These are phyloP conservation scores for Vitis rotundifolia DNA, from an alignment of 164 flowering plant genomes.

Conservation along the genomic window DNA sequence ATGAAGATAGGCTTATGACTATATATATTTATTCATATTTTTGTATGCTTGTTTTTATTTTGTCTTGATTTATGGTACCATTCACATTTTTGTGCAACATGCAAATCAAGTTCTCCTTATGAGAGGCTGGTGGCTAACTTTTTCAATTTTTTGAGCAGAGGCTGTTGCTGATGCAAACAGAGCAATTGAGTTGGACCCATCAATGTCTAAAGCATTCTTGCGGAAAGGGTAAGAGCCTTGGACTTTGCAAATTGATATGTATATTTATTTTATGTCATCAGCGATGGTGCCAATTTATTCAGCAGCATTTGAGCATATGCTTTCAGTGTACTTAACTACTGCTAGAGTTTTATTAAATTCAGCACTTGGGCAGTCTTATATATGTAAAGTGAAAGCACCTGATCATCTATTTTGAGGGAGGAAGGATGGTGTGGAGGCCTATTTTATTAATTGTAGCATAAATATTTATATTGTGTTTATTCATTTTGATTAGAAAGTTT, in stretches of 20 bases:
- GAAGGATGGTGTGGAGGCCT: too few species aligned
- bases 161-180: constrained; percentile 84
- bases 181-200: constrained; percentile 75
- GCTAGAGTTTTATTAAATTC: background rate
- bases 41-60: background rate
- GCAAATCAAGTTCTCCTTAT: too few species aligned
- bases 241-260: background rate
- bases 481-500: too few species aligned
- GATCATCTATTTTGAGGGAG: too few species aligned
- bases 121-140: too few species aligned
- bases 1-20: background rate
- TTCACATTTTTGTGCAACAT: too few species aligned
- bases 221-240: constrained; percentile 71
- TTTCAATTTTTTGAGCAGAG: constrained; percentile 38
- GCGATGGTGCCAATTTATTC: background rate
- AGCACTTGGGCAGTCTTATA: background rate
- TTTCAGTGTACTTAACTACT: background rate
- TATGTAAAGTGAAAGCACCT: too few species aligned
- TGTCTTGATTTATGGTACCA: background rate
- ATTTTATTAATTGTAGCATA: too few species aligned
- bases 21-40: background rate
- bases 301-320: background rate
- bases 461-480: too few species aligned
- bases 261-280: constrained; percentile 2
- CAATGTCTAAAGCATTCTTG: constrained; percentile 68